Base-by-base conservation (phyloP, 140 eudicot genomes). In the Senecio squalidus region DNA sequence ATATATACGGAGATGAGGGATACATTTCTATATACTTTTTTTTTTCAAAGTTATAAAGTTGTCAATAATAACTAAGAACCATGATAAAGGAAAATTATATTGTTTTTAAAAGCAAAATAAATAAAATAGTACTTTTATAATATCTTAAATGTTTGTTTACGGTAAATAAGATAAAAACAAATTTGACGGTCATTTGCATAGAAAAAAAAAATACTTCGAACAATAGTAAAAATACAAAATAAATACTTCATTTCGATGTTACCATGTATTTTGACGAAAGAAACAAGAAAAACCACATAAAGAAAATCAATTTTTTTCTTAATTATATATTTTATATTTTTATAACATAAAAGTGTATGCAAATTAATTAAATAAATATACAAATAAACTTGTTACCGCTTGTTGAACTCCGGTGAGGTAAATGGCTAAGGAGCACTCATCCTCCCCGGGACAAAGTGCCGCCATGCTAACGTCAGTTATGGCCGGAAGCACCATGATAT, bases 401-500 rank as follows among this genome's bases (percentile, higher is more conserved):
- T 83, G 95, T 60, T 78, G 83, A 78, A 76, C 68, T 9, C 97
- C 97, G 55, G 94, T 64, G 80, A 90, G 94, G 43, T 85, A 90
- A 49, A 90, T 90, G 67, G 95, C 94, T n/a, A 83, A 40, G 15
- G 97, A 90, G 48, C 97, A 90, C 70, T 90, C 85, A 13, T 85
- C 95, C 69, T 80, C 56, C 25, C 97, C 95, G 40, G 97, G 97
- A 55, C 97, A 90, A 41, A 90, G 71, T 4, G 97, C 95, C 1
- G 80, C 71, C 90, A 90, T 67, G 22, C 79, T 83, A 50, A 90
- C 87, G 65, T 90, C 97, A 0, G 94, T 83, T 17, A 90, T 90
- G 66, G 97, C 94, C 68, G 97, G 95, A 76, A 86, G 61, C 78
- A 83, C 95, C 97, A 90, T 90, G 78, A 64, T 80, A 9, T 78